These are phyloP conservation scores for Apophysomyces sp. DNA, from an alignment of 371 early-diverging fungal species.

Conservation along the genomic window DNA sequence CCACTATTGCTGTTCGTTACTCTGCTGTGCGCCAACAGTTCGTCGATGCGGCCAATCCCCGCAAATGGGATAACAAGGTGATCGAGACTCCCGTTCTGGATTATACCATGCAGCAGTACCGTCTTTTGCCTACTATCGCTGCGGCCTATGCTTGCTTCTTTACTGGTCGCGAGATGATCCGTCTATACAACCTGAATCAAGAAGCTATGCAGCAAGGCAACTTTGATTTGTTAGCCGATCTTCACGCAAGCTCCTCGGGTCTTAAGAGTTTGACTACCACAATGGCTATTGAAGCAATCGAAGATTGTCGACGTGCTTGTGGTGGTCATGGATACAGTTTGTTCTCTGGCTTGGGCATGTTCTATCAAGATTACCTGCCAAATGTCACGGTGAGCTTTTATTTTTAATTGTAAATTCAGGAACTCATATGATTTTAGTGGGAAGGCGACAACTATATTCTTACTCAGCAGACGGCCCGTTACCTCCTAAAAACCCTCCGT, in stretches of 20 bases:
- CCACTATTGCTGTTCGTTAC: conserved; percentile 80
- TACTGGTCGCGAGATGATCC: conserved; percentile 71
- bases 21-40: conserved; percentile 84
- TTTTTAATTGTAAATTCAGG: background rate
- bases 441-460: conserved; percentile 86
- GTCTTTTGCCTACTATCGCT: conserved; percentile 79
- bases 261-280: conserved; percentile 82
- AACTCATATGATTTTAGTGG: conserved; percentile 43
- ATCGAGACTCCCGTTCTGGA: conserved; percentile 79
- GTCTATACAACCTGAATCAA: conserved; percentile 66
- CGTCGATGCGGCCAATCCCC: conserved; percentile 54
- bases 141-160: conserved; percentile 78
- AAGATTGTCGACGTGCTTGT: conserved; percentile 78
- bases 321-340: conserved; percentile 89
- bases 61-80: conserved; percentile 16
- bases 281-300: conserved; percentile 70
- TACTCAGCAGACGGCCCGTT: conserved; percentile 72
- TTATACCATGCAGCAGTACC: conserved; percentile 79
- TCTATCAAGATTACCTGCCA: conserved; percentile 73
- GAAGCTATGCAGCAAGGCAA: conserved; percentile 69
- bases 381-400: conserved; percentile 58
- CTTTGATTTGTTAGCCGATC: conserved; percentile 70
- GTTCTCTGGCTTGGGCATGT: conserved; percentile 75
- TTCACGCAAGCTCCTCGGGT: conserved; percentile 85
- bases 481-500: conserved; percentile 61